Evolutionary conservation across 2,329 filamentous ascomycete species (phyloP).

Genomic region (Celoporthe dispersa): DNA sequence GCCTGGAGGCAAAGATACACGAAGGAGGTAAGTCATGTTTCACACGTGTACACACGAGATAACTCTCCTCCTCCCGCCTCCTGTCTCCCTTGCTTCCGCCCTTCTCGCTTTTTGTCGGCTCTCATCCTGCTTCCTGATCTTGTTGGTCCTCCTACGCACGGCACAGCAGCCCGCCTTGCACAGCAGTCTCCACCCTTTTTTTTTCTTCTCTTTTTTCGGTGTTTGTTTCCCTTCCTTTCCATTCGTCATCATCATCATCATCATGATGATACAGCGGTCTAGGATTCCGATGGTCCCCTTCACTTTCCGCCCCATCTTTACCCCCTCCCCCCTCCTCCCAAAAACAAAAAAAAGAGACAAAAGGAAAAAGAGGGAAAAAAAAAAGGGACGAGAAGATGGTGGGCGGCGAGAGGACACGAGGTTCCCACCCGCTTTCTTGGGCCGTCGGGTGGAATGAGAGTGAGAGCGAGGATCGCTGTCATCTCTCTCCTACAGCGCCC

Average conservation of each 20-base stretch:
- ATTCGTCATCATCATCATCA: no score
- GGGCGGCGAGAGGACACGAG: slow-evolving; percentile 17
- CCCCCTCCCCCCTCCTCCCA: no score
- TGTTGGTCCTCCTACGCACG: neutral
- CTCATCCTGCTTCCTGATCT: slow-evolving; percentile 14
- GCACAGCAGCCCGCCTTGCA: slow-evolving; percentile 20
- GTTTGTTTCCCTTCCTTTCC: no score
- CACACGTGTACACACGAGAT: slow-evolving; percentile 21
- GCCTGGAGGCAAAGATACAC: slow-evolving; percentile 85
- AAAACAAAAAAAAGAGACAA: neutral
- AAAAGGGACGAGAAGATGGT: slow-evolving; percentile 19
- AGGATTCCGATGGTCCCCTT: neutral
- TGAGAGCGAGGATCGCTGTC: slow-evolving; percentile 27
- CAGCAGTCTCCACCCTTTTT: slow-evolving; percentile 12
- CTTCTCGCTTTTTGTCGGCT: slow-evolving; percentile 39
- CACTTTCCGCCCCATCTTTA: slow-evolving; percentile 10
- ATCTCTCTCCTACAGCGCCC: slow-evolving; percentile 29
- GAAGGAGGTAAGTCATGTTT: slow-evolving; percentile 78
- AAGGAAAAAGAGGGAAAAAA: neutral
- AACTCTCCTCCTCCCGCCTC: neutral
- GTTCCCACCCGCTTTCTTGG: slow-evolving; percentile 4
- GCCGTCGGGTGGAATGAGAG: neutral
- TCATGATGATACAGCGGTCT: slow-evolving; percentile 14
- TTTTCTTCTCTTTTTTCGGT: neutral
- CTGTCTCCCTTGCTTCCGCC: slow-evolving; percentile 16